phyloP scores from a whole-genome alignment of 1,284 basidiomycete species.

The Heterobasidion annosum region DNA sequence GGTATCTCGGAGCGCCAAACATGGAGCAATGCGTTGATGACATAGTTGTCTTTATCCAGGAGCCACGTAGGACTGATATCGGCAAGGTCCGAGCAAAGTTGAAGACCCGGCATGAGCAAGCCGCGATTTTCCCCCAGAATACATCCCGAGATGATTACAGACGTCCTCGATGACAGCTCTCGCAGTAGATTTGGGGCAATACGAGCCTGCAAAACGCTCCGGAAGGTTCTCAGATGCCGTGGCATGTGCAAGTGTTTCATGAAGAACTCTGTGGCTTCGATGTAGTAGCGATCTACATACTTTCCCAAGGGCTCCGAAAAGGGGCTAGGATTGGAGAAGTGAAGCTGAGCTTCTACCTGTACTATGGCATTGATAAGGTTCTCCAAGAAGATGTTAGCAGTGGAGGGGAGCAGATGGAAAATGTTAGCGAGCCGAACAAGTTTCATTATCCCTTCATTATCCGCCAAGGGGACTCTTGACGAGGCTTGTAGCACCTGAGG shows the following conservation, averaged over 20 bases:
- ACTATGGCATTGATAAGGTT: slow-evolving; percentile 83
- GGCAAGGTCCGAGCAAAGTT: slow-evolving; percentile 74
- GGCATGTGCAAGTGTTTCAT: slow-evolving; percentile 71
- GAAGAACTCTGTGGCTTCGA: slow-evolving; percentile 81
- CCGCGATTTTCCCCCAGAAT: slow-evolving; percentile 47
- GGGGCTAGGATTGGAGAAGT: slow-evolving; percentile 84
- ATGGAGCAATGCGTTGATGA: slow-evolving; percentile 60
- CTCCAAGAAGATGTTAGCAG: slow-evolving; percentile 90
- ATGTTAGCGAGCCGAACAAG: slow-evolving; percentile 94
- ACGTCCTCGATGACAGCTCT: slow-evolving; percentile 63
- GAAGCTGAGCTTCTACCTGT: slow-evolving; percentile 89
- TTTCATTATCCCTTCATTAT: slow-evolving; percentile 90
- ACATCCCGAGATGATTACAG: slow-evolving; percentile 50
- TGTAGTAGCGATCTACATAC: slow-evolving; percentile 88
- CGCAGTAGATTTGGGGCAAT: slow-evolving; percentile 71
- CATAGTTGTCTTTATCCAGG: slow-evolving; percentile 45
- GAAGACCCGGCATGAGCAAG: slow-evolving; percentile 59
- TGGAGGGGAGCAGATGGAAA: slow-evolving; percentile 90
- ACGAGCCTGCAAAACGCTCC: slow-evolving; percentile 73
- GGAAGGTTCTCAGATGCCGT: slow-evolving; percentile 70
- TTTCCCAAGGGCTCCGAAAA: slow-evolving; percentile 92
- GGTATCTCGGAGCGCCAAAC: slow-evolving; percentile 61
- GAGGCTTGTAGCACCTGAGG: slow-evolving; percentile 77
- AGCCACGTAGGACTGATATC: slow-evolving; percentile 69
- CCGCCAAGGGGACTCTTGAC: slow-evolving; percentile 70